phyloP scores from a whole-genome alignment of 2,329 filamentous ascomycete species.

The Catunica adiposa region DNA sequence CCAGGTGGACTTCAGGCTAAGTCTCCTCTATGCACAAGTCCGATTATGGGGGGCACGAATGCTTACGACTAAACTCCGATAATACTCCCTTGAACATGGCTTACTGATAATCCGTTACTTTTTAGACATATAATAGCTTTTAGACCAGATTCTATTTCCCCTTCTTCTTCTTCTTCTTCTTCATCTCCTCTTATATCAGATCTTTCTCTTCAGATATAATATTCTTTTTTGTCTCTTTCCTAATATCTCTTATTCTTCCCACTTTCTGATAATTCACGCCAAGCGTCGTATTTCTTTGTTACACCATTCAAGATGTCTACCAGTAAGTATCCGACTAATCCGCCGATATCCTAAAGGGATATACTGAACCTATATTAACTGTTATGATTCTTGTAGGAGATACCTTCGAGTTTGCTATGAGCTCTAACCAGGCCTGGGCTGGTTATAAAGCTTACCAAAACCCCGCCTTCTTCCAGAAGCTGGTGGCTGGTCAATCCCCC shows the following conservation, averaged over 20 bases:
- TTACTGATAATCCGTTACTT: not conserved
- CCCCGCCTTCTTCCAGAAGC: constrained; percentile 52
- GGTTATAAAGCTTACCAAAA: constrained; percentile 46
- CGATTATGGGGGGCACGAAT: not conserved
- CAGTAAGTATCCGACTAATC: not conserved
- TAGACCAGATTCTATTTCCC: not conserved
- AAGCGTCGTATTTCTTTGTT: not conserved
- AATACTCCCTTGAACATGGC: not conserved
- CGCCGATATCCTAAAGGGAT: not conserved
- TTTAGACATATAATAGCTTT: not conserved
- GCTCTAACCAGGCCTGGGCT: constrained; percentile 56
- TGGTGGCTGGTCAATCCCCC: constrained; percentile 50
- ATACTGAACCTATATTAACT: not conserved
- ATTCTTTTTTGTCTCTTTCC: not conserved
- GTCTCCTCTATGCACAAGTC: not conserved
- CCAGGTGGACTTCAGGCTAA: too few species aligned
- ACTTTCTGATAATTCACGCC: not conserved
- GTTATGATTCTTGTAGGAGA: constrained; percentile 27
- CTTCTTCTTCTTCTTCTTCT: not conserved
- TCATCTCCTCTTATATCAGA: not conserved
- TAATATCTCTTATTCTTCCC: not conserved
- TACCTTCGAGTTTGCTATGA: constrained; percentile 44
- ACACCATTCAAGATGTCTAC: constrained; percentile 1
- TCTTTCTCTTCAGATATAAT: too few species aligned
- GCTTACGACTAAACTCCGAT: not conserved